Evolutionary conservation across 2,329 filamentous ascomycete genomes (phyloP).

Genomic region (Fusarium compactum): DNA sequence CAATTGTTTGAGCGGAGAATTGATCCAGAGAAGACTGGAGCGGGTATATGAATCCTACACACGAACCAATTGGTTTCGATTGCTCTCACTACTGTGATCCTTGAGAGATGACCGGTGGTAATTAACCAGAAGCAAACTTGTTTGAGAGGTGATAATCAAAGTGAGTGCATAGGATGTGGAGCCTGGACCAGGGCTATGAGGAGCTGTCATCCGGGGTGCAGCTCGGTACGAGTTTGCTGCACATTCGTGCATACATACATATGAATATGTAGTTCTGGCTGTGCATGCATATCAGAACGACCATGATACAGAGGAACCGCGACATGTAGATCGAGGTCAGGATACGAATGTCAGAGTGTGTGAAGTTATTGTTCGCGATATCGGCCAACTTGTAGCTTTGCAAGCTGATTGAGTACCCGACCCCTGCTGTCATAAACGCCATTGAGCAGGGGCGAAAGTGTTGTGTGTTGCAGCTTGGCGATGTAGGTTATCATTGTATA

Average conservation of each 20-base stretch:
- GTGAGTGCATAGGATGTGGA: slow-evolving; percentile 39
- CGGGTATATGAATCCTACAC: not conserved
- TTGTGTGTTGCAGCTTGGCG: slow-evolving; percentile 18
- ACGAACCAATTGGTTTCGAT: not conserved
- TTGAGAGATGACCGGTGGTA: slow-evolving; percentile 1
- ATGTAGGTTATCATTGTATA: slow-evolving; percentile 11
- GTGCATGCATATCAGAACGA: slow-evolving; percentile 24
- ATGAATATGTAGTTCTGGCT: not conserved
- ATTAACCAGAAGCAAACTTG: slow-evolving; percentile 29
- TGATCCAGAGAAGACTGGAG: not conserved
- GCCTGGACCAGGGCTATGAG: slow-evolving; percentile 19
- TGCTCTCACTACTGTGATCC: not conserved
- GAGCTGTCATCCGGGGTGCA: slow-evolving; percentile 44
- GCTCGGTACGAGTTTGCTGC: slow-evolving; percentile 24
- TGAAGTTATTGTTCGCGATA: not conserved
- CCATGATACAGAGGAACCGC: not conserved
- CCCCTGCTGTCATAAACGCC: slow-evolving; percentile 5
- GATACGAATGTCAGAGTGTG: not conserved
- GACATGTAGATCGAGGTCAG: not conserved
- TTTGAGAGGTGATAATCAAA: slow-evolving; percentile 41
- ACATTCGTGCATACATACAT: not conserved
- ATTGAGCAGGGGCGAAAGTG: slow-evolving; percentile 11
- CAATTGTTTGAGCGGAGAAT: slow-evolving; percentile 15
- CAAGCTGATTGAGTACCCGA: slow-evolving; percentile 5
- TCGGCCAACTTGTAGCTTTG: not conserved